Percentiles rank a stretch among this genome's conserved stretches.
Evolutionary conservation across 345 rosid species (phyloP).

Genomic region (Abelmoschus esculentus): DNA sequence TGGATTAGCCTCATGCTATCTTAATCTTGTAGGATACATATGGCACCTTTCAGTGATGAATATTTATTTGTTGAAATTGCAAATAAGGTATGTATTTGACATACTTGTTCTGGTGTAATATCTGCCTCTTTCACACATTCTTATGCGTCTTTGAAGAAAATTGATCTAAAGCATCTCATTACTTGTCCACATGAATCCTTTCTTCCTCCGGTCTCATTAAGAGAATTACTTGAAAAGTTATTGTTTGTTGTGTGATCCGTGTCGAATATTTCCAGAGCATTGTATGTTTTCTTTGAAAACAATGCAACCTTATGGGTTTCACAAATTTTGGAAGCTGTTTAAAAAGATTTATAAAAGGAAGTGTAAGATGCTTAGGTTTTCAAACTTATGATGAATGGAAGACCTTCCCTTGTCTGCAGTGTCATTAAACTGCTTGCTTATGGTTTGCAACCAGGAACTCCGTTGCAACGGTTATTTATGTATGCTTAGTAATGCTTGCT

Average conservation of each 20-base stretch:
- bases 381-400: background rate
- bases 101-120: background rate
- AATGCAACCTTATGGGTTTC: background rate
- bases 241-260: background rate
- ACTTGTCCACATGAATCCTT: background rate
- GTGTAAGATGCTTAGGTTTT: conserved; percentile 5
- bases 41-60: conserved; percentile 99
- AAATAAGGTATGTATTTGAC: conserved; percentile 62
- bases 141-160: background rate
- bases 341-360: background rate
- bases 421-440: background rate
- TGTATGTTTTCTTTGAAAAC: background rate
- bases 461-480: background rate
- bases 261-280: background rate
- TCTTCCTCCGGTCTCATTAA: too few species aligned
- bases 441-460: background rate
- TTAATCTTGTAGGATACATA: conserved; percentile 71
- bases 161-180: background rate
- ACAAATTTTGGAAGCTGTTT: background rate
- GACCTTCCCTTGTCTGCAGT: too few species aligned
- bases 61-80: conserved; percentile 94
- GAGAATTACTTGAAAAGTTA: background rate
- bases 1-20: conserved; percentile 1
- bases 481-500: background rate
- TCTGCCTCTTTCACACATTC: background rate